Evolutionary conservation across 2,329 filamentous ascomycete species (phyloP).

Genomic region (Neospermospora avenae): DNA sequence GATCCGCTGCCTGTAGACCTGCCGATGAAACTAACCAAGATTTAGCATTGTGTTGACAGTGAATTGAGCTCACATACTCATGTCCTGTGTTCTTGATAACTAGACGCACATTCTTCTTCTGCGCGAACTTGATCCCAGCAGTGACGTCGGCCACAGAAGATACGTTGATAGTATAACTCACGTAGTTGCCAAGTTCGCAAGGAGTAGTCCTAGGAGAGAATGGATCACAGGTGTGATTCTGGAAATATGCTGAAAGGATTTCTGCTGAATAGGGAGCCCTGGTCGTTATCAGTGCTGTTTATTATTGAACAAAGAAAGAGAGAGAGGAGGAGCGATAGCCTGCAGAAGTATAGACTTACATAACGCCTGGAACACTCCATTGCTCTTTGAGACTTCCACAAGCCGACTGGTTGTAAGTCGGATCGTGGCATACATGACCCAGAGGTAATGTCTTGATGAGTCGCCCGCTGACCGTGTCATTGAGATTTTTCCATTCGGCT

Average conservation of each 20-base stretch:
- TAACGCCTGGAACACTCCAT: slow-evolving; percentile 2
- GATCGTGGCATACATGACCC: slow-evolving; percentile 15
- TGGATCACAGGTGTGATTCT: slow-evolving; percentile 30
- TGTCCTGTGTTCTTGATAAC: slow-evolving; percentile 44
- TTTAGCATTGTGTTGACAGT: not conserved
- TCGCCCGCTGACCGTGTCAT: slow-evolving; percentile 15
- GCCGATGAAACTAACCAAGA: slow-evolving; percentile 41
- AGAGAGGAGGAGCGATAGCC: too few species aligned
- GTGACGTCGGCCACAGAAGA: slow-evolving; percentile 2
- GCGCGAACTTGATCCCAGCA: slow-evolving; percentile 35
- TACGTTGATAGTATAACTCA: slow-evolving; percentile 24
- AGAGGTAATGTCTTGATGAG: slow-evolving; percentile 16
- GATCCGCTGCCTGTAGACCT: slow-evolving; percentile 44
- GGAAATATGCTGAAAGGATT: slow-evolving; percentile 40
- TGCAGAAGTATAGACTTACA: not conserved
- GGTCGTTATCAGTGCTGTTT: not conserved
- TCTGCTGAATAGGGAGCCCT: slow-evolving; percentile 36
- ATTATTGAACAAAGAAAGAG: too few species aligned
- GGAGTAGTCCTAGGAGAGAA: slow-evolving; percentile 36
- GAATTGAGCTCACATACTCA: slow-evolving; percentile 26
- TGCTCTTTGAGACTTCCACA: slow-evolving; percentile 8
- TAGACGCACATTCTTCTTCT: slow-evolving; percentile 32
- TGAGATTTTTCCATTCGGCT: slow-evolving; percentile 15
- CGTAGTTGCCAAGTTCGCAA: slow-evolving; percentile 29
- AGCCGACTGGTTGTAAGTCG: not conserved